phyloP scores from a whole-genome alignment of 2,329 filamentous ascomycete species.

The Nemania abortiva region DNA sequence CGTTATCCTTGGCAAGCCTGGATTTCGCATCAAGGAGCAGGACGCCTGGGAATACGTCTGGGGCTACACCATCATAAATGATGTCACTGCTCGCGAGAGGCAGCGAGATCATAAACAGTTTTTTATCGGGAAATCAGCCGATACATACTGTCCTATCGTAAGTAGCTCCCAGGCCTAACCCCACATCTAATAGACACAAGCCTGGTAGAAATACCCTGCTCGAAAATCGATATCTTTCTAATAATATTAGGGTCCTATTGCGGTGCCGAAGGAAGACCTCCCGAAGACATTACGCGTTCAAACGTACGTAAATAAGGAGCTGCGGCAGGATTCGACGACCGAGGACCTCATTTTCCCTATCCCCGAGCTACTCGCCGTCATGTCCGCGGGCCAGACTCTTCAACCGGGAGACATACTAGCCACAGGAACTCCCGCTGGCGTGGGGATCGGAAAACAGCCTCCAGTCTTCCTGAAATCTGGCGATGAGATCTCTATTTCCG shows the following conservation, averaged over 20 bases:
- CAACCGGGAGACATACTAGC: conserved; percentile 35
- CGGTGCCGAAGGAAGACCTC: conserved; percentile 33
- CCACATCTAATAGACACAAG: too few relatives aligned
- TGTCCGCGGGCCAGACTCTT: conserved; percentile 33
- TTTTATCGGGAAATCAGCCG: conserved; percentile 36
- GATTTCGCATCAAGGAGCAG: conserved; percentile 24
- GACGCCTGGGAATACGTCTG: conserved; percentile 36
- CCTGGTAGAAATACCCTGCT: neutral
- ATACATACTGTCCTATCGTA: conserved; percentile 39
- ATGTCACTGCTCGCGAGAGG: conserved; percentile 34
- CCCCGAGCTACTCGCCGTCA: conserved; percentile 26
- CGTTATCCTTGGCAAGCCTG: conserved; percentile 34
- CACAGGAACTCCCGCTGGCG: conserved; percentile 36
- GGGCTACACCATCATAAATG: conserved; percentile 38
- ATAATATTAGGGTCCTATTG: conserved; percentile 32
- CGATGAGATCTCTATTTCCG: conserved; percentile 35
- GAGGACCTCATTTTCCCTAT: conserved; percentile 35
- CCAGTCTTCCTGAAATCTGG: conserved; percentile 32
- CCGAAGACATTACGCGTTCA: conserved; percentile 31
- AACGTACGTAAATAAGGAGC: conserved; percentile 31
- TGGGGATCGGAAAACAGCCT: conserved; percentile 35
- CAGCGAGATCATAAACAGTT: conserved; percentile 39
- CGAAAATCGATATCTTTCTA: neutral
- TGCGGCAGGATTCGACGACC: conserved; percentile 33
- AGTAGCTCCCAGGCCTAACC: neutral